phyloP scores from a whole-genome alignment of 108 stramenopile species.

The Conticribra weissflogii region DNA sequence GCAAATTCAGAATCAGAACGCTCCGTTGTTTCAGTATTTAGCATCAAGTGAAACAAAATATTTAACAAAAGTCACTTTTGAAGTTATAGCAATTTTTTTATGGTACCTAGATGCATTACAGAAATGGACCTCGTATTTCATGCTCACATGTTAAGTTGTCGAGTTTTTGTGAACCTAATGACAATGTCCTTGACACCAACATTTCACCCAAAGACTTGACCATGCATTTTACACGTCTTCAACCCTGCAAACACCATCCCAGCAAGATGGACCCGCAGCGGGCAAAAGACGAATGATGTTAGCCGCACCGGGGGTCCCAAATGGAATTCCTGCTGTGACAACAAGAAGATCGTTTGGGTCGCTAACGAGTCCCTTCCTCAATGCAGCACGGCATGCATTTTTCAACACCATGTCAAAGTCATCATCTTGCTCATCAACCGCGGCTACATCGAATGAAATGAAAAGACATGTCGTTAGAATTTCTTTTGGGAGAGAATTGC shows the following conservation, averaged over 20 bases:
- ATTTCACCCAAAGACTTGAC: not conserved
- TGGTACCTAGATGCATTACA: no score
- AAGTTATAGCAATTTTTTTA: no score
- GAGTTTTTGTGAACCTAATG: no score
- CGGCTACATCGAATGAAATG: slow-evolving; percentile 17
- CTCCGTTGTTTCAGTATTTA: slow-evolving; percentile 48
- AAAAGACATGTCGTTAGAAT: not conserved
- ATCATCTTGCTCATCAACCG: slow-evolving; percentile 36
- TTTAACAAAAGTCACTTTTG: no score
- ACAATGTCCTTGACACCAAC: no score
- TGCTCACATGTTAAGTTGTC: no score
- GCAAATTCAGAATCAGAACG: slow-evolving; percentile 60
- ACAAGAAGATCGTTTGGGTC: slow-evolving; percentile 73
- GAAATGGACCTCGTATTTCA: no score
- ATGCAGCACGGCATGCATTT: slow-evolving; percentile 64
- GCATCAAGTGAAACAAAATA: no score
- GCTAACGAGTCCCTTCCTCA: slow-evolving; percentile 69
- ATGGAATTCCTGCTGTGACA: slow-evolving; percentile 86
- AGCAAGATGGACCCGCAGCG: slow-evolving; percentile 91
- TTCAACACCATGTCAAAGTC: slow-evolving; percentile 57
- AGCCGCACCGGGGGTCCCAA: slow-evolving; percentile 85
- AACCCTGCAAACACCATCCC: slow-evolving; percentile 65
- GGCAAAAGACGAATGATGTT: slow-evolving; percentile 92
- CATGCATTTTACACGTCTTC: slow-evolving; percentile 5
- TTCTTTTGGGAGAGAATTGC: no score